Conservation (phyloP, 257 asterid species). For the Plectranthus barbatus region DNA sequence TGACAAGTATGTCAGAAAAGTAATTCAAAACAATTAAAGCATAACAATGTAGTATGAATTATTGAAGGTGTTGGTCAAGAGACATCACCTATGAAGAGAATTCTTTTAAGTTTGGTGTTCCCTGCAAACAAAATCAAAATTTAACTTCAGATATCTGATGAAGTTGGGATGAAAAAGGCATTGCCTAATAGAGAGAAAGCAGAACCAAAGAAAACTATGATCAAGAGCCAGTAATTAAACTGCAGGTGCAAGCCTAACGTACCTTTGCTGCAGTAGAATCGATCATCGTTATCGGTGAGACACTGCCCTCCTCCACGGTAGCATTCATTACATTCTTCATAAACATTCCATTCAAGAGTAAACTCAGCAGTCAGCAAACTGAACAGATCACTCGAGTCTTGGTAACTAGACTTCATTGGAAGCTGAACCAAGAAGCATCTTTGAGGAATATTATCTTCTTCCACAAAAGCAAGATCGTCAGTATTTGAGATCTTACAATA, state of each 20-base stretch:
- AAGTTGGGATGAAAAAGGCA: too few species aligned
- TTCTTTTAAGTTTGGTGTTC: background rate
- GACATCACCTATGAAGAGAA: slow-evolving; percentile 3
- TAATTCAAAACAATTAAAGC: too few species aligned
- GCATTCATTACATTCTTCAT: slow-evolving; percentile 22
- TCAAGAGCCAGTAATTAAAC: background rate
- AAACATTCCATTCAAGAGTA: slow-evolving; percentile 25
- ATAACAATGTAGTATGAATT: too few species aligned
- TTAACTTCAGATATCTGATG: background rate
- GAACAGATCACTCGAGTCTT: background rate
- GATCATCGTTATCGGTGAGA: background rate
- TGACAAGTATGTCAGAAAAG: too few species aligned
- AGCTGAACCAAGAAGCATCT: slow-evolving; percentile 7
- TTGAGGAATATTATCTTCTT: background rate
- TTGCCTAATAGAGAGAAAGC: too few species aligned
- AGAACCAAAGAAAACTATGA: too few species aligned
- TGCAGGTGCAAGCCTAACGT: background rate
- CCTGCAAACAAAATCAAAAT: slow-evolving; percentile 1
- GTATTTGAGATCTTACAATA: background rate
- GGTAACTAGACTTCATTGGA: slow-evolving; percentile 9
- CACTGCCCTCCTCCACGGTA: slow-evolving; percentile 25
- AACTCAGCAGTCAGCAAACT: slow-evolving; percentile 9
- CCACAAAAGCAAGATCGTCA: background rate
- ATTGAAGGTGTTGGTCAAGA: background rate
- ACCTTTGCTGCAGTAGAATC: slow-evolving; percentile 8